Percentiles rank a stretch among this genome's conserved stretches.
These are phyloP conservation scores for Exophiala calicioides DNA, from an alignment of 2,329 filamentous ascomycete species.

Conservation along the genomic window DNA sequence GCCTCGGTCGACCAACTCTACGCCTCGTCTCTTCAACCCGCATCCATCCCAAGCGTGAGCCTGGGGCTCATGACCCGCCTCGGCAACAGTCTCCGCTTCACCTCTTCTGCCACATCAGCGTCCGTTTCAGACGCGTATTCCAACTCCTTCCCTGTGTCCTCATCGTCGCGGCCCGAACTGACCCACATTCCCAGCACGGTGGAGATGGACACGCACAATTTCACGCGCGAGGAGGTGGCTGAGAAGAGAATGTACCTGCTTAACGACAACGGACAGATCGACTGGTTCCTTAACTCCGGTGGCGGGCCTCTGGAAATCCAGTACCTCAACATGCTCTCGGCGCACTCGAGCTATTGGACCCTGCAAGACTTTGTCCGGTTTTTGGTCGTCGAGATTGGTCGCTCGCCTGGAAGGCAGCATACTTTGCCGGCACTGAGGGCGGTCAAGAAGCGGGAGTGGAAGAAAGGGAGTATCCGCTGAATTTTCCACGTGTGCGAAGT, in stretches of 20 bases:
- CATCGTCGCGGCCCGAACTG: slow-evolving; percentile 59
- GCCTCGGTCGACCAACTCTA: slow-evolving; percentile 83
- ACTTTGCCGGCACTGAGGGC: slow-evolving; percentile 57
- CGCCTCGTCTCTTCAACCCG: slow-evolving; percentile 71
- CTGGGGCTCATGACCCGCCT: slow-evolving; percentile 66
- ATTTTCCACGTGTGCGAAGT: too few species aligned
- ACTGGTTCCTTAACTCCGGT: slow-evolving; percentile 81
- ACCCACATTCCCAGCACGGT: slow-evolving; percentile 67
- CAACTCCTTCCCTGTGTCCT: slow-evolving; percentile 63
- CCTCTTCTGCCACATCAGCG: too few species aligned
- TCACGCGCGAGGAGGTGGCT: slow-evolving; percentile 85
- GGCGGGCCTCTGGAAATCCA: slow-evolving; percentile 89
- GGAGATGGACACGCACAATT: slow-evolving; percentile 96
- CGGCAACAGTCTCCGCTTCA: slow-evolving; percentile 61
- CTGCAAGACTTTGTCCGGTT: slow-evolving; percentile 85
- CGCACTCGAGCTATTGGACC: slow-evolving; percentile 93
- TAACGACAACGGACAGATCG: slow-evolving; percentile 96
- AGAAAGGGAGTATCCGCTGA: slow-evolving; percentile 39
- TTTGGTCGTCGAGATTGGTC: slow-evolving; percentile 82
- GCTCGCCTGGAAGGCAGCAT: slow-evolving; percentile 66
- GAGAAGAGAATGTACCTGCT: slow-evolving; percentile 84
- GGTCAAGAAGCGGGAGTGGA: slow-evolving; percentile 53
- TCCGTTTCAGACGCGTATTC: slow-evolving; percentile 51
- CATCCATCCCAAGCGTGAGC: slow-evolving; percentile 74
- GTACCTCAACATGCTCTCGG: slow-evolving; percentile 94